Base-by-base conservation (phyloP, 257 asterid genomes). In the Lycium barbarum region DNA sequence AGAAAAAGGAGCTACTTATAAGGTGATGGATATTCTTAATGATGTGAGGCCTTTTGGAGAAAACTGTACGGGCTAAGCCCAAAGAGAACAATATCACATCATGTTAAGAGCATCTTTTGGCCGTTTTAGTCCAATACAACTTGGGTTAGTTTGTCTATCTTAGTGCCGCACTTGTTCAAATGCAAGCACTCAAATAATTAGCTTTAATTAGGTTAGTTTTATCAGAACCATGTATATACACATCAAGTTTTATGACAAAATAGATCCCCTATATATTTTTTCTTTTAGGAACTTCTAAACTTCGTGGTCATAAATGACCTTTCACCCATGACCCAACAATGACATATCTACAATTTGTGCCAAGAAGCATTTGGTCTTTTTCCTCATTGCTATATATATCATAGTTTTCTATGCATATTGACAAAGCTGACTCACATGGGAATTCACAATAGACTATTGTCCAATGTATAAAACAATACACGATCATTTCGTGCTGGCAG, bases 341-440 rank as follows among this genome's bases (percentile, higher is more conserved):
- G 6, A 22, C 6, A 74, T n/a, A 49, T 8, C 81, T 20, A 47
- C 6, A 22, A 49, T 74, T 74, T 14, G 43, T 49, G 81, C 61
- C 62, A 74, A 74, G 81, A 74, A 49, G 12, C 61, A 74, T 74
- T 20, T 74, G 8, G 8, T 74, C 43, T 74, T 74, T 7, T 22
- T 26, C 22, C 62, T 49, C 61, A 20, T 49, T 74, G 45, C 81
- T 74, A 22, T 12, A 74, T 22, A 51, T 49, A 49, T 74, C 45
- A 49, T 74, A 20, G 12, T 74, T 26, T 36, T 12, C 22, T 22
- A 49, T 12, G 62, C 43, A 74, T 74, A 51, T 49, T 53, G n/a
- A 49, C 49, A 49, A 74, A 74, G 43, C 18, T 20, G 7, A 74
- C 20, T 47, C 81, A 74, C 81, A 74, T 22, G 62, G 81, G 61